Conservation (phyloP, 225 moss, liverwort and hornwort species). For the Rhytidiadelphus loreus region DNA sequence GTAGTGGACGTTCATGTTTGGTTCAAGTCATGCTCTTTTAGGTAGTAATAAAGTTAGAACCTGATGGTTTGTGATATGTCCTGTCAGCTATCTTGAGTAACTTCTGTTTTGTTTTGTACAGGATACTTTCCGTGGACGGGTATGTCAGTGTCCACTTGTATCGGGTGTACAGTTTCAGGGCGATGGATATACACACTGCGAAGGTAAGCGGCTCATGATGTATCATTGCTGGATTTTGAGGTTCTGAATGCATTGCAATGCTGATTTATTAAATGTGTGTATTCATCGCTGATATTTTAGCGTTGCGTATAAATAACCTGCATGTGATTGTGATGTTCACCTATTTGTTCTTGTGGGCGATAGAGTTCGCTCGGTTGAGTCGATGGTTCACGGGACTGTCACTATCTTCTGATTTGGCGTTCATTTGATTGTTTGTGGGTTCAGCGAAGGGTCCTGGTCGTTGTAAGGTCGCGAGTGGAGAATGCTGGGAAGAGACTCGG, state of each 20-base stretch:
- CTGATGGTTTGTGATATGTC: neutral
- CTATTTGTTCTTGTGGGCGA: neutral
- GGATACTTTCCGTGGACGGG: slow-evolving; percentile 81
- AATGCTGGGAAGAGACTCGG: slow-evolving; percentile 53
- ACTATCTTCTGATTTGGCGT: neutral
- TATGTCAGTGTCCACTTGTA: slow-evolving; percentile 67
- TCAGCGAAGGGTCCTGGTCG: slow-evolving; percentile 62
- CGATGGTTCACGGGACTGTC: neutral
- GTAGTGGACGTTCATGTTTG: neutral
- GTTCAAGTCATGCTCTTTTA: neutral
- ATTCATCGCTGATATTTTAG: neutral
- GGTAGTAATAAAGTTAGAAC: neutral
- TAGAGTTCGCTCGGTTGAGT: neutral
- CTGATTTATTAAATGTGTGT: neutral
- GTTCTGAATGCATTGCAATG: too few species aligned
- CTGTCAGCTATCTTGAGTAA: neutral
- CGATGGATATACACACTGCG: neutral
- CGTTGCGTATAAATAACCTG: neutral
- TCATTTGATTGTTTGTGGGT: neutral
- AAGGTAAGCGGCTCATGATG: neutral
- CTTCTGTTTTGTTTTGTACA: neutral
- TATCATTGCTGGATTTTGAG: neutral
- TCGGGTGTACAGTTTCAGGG: slow-evolving; percentile 47
- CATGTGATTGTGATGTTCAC: neutral
- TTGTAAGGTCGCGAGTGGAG: slow-evolving; percentile 65